A percentile compares a stretch with the other conserved stretches of the same genome.
Conservation (phyloP, 73 alveolate genomes). For the Breviolum minutum region DNA sequence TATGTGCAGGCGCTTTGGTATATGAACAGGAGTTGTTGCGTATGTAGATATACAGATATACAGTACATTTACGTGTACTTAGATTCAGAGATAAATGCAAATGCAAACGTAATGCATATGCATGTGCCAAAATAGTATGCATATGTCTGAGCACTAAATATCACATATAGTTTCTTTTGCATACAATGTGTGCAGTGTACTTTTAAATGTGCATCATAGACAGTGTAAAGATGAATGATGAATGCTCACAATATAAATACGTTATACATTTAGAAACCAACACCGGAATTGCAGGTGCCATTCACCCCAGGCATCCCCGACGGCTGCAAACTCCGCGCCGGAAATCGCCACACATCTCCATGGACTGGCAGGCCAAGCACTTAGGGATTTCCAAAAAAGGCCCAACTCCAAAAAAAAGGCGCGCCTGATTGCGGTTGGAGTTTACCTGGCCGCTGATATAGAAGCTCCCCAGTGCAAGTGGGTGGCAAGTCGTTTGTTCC, state of each 20-base stretch:
- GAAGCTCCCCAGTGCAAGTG: too few species aligned
- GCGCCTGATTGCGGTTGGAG: not conserved
- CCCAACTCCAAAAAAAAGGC: not conserved
- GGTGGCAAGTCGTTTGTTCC: too few species aligned
- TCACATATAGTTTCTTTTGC: too few species aligned
- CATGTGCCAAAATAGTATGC: too few species aligned
- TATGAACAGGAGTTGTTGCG: too few species aligned
- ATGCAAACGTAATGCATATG: too few species aligned
- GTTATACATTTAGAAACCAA: not conserved
- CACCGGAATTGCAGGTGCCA: not conserved
- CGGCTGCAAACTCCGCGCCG: constrained; percentile 67
- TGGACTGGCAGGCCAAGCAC: constrained; percentile 25
- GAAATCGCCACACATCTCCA: constrained; percentile 77
- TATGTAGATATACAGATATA: too few species aligned
- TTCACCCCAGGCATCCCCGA: not conserved
- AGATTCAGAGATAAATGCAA: too few species aligned
- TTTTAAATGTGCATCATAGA: not conserved
- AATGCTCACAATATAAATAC: not conserved
- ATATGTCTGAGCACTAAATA: too few species aligned
- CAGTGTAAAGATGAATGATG: too few species aligned
- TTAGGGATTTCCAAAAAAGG: not conserved
- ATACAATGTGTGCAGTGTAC: not conserved
- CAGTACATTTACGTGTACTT: too few species aligned
- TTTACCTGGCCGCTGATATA: not conserved
- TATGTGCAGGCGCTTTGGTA: not conserved